Evolutionary conservation across 768 basidiomycete species (phyloP), one percentile per base, ranked within the genome.

Genomic region (Lentinula boryana): DNA sequence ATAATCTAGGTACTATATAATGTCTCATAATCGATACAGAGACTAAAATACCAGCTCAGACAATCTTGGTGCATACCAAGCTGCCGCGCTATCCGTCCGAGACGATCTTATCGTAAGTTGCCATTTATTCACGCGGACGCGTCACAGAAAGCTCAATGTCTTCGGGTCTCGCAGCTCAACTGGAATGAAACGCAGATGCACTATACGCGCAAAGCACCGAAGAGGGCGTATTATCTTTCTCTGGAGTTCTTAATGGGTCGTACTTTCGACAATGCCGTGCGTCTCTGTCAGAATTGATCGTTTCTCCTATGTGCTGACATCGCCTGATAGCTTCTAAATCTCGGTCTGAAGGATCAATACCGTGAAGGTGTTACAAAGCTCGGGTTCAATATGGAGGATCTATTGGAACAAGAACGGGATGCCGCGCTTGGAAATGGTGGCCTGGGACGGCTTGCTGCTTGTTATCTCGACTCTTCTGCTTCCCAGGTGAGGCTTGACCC

Each of bases 371-470:
- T 92, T 56, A 68, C 84, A 27, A 78, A 84, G 62, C 90, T 99
- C 63, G 96, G 97, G 2, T 99, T 98, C 77, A 85, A 78, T 69
- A 82, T 95, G 63, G 93, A 95, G 71, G 93, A 95, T 67, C 75
- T 95, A 49, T 77, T 97, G 56, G 90, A 88, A 50, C 79, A 88
- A 68, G 96, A 98, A 71, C 87, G 95, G 53, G 97, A 99, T 68
- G 95, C 96, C 1, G 96, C 85, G 7, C 82, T 98, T 10, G 97
- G 96, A 5, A 97, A 98, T 71, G 95, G 95, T 64, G 96, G 96
- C 60, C 82, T 98, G 8, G 96, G 97, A 0, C 91, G 96, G 33
- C 84, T 99, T 49, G 97, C 97, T 0, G 96, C 97, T 0, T 99
- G 97, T 76, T 99, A 98, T 71, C 85, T 97, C 56, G 95, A 98